phyloP scores from a whole-genome alignment of 2,329 filamentous ascomycete species.

The Mycosphaerella sp. region DNA sequence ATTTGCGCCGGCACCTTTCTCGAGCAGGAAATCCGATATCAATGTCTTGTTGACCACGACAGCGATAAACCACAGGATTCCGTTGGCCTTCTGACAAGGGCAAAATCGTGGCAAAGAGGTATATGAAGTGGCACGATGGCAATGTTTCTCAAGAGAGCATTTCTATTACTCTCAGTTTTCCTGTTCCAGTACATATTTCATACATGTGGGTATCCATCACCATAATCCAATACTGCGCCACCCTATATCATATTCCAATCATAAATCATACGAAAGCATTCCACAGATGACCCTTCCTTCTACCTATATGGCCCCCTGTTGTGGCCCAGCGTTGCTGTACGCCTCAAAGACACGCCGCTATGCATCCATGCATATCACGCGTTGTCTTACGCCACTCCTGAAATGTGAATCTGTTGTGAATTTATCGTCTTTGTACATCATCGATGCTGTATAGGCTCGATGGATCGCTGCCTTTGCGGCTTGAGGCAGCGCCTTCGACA shows the following conservation, averaged over 20 bases:
- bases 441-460: conserved; percentile 14
- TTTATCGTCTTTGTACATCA: conserved; percentile 16
- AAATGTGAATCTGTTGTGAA: background rate
- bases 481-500: conserved; percentile 30
- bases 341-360: conserved; percentile 1
- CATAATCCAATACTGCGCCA: background rate
- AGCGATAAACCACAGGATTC: too few relatives aligned
- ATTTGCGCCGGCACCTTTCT: too few relatives aligned
- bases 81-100: too few relatives aligned
- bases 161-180: background rate
- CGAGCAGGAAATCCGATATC: too few relatives aligned
- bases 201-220: conserved; percentile 8
- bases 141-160: too few relatives aligned
- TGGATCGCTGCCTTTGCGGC: conserved; percentile 27
- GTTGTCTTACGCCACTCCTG: background rate
- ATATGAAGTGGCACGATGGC: too few relatives aligned
- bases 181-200: conserved; percentile 6
- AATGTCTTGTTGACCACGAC: too few relatives aligned
- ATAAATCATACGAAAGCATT: conserved; percentile 8
- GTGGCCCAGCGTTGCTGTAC: conserved; percentile 2
- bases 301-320: conserved; percentile 8
- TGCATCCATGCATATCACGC: background rate
- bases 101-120: background rate
- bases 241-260: conserved; percentile 10
- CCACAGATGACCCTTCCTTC: background rate